Evolutionary conservation across 768 basidiomycete species (phyloP).

Genomic region (Leccinum disarticulatum): DNA sequence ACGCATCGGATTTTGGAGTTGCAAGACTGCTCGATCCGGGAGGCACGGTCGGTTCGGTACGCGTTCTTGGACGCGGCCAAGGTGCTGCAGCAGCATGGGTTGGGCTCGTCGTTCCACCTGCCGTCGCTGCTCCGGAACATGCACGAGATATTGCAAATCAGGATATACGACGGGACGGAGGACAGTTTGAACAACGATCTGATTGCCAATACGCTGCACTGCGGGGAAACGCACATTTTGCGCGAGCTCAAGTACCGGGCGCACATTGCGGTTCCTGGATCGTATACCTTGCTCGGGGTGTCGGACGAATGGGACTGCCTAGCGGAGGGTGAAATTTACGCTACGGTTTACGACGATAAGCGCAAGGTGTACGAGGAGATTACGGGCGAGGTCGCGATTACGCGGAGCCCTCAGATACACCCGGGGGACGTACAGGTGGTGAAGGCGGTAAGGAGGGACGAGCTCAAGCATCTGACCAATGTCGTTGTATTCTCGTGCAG

Average conservation of each 20-base stretch:
- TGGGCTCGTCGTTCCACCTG: constrained; percentile 46
- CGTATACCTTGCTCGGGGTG: constrained; percentile 52
- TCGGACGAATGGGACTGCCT: constrained; percentile 51
- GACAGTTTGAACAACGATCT: constrained; percentile 34
- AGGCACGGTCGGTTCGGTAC: constrained; percentile 34
- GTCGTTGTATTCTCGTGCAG: constrained; percentile 53
- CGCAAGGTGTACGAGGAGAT: constrained; percentile 27
- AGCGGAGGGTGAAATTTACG: constrained; percentile 47
- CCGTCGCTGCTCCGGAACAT: constrained; percentile 43
- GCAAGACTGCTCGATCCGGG: constrained; percentile 39
- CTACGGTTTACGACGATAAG: constrained; percentile 38
- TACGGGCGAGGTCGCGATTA: constrained; percentile 43
- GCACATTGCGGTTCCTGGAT: constrained; percentile 48
- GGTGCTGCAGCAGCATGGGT: constrained; percentile 42
- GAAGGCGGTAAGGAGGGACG: constrained; percentile 40
- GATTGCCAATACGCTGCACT: constrained; percentile 37
- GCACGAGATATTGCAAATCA: constrained; percentile 32
- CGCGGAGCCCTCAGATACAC: constrained; percentile 54
- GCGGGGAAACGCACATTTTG: constrained; percentile 44
- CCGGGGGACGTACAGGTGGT: constrained; percentile 48
- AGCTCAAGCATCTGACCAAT: constrained; percentile 42
- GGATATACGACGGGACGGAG: constrained; percentile 13
- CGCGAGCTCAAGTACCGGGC: constrained; percentile 53
- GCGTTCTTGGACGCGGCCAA: constrained; percentile 38
- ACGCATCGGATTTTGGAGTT: constrained; percentile 34